Evolutionary conservation across 2,329 filamentous ascomycete species (phyloP).

Genomic region (Amphichorda felina): DNA sequence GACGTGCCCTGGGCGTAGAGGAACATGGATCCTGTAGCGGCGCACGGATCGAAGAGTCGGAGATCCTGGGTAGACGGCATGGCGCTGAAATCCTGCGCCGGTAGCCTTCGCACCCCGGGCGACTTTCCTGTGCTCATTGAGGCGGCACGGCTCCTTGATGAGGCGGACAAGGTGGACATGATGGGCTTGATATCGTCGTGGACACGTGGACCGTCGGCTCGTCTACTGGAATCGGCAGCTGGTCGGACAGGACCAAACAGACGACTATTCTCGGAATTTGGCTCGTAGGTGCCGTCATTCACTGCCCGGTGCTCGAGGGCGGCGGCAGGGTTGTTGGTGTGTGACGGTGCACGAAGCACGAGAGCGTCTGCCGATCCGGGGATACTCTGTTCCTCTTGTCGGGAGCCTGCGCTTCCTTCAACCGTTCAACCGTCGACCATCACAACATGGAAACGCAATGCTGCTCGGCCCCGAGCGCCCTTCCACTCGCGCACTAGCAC

Average conservation of each 20-base stretch:
- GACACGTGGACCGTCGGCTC: too few species aligned
- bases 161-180: conserved; percentile 43
- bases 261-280: too few species aligned
- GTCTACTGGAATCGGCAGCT: neutral
- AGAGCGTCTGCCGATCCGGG: too few species aligned
- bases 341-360: neutral
- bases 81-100: conserved; percentile 23
- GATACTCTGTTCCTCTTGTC: neutral
- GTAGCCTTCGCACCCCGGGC: conserved; percentile 1
- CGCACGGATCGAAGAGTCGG: conserved; percentile 70
- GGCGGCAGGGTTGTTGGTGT: neutral
- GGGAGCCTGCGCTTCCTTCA: conserved; percentile 3
- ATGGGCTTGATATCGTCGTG: conserved; percentile 25
- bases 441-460: neutral
- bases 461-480: neutral
- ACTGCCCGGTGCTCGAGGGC: neutral
- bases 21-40: conserved; percentile 82
- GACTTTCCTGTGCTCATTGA: conserved; percentile 46
- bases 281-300: too few species aligned
- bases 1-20: conserved; percentile 75
- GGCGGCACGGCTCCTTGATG: conserved; percentile 45
- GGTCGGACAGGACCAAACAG: too few species aligned
- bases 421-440: conserved; percentile 1
- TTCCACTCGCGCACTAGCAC: neutral
- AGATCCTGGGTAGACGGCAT: conserved; percentile 36